These are phyloP conservation scores for Pseudogymnoascus sp. DNA, from an alignment of 2,329 filamentous ascomycete genomes.

Conservation along the genomic window DNA sequence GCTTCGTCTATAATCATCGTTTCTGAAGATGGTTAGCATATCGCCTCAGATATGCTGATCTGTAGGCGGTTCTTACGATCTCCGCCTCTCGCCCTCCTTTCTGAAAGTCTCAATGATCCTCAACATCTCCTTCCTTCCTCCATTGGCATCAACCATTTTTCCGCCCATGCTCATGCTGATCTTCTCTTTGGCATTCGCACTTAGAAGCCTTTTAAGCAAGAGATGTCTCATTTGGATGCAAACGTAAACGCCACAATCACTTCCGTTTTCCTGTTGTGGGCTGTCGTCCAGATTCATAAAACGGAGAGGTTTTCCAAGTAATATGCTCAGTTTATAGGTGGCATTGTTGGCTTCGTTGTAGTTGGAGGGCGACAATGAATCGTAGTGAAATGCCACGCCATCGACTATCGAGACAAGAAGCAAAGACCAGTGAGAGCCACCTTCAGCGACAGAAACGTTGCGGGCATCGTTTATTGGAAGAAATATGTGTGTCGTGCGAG, in stretches of 20 bases:
- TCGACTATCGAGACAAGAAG: conserved; percentile 84
- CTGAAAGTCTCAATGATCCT: conserved; percentile 78
- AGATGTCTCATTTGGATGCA: conserved; percentile 92
- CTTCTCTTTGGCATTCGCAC: conserved; percentile 71
- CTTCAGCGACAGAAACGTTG: conserved; percentile 69
- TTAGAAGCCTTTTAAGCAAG: conserved; percentile 73
- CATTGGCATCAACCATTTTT: conserved; percentile 70
- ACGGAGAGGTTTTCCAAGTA: conserved; percentile 58
- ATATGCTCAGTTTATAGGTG: conserved; percentile 56
- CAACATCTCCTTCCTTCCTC: conserved; percentile 82
- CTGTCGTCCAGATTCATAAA: conserved; percentile 79
- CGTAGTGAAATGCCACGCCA: conserved; percentile 91
- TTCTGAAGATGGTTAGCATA: neutral
- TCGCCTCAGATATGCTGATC: neutral
- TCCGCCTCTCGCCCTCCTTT: conserved; percentile 76
- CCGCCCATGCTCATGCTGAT: conserved; percentile 90
- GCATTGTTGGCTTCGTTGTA: conserved; percentile 61
- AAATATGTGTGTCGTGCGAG: conserved; percentile 80
- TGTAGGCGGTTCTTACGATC: conserved; percentile 53
- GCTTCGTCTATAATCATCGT: conserved; percentile 1
- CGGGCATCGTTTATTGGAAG: conserved; percentile 87
- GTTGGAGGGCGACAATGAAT: conserved; percentile 72
- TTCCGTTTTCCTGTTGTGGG: conserved; percentile 85
- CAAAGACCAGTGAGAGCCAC: conserved; percentile 89
- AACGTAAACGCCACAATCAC: conserved; percentile 92